Base-by-base conservation (phyloP, 1,284 basidiomycete species). In the Puccinia horiana region DNA sequence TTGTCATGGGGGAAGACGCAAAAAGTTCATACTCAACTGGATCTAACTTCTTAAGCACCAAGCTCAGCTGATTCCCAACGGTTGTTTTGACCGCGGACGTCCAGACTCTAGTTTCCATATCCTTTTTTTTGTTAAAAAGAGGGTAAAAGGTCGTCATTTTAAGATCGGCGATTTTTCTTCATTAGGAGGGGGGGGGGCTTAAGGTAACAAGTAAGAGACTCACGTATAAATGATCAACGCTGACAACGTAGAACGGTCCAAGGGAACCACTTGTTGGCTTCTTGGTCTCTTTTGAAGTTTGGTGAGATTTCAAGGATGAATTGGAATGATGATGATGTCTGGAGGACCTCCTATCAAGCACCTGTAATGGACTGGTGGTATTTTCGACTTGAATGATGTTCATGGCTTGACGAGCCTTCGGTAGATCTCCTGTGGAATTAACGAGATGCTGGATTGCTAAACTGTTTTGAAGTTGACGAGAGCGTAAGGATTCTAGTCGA, bases 91-190 rank as follows among this genome's bases (percentile, higher is more conserved):
- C 65, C 42, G 47, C 40, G 23, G 67, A 72, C 26, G 78, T 70
- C 49, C 65, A 69, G 32, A 80, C 78, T 37, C 78, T 67, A 61
- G 78, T 80, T 35, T 80, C 78, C 78, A 80, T 80, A 56, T 80
- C 78, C 78, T 80, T n/a, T 23, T 40, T 26, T 37, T 14, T 23
- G 26, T 40, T 0, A 23, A 65, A 61, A 58, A 54, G 23, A 56
- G 16, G 52, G 6, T 32, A 23, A 58, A 70, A 47, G 26, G 42
- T 23, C 8, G 35, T 37, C 5, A 29, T 0, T 18, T 14, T 18
- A 11, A 49, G 29, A 40, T 40, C 9, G 16, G 29, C n/a, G 32
- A 40, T 40, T n/a, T n/a, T 52, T 26, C 14, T 4, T 44, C n/a
- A n/a, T n/a, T n/a, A n/a, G n/a, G n/a, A n/a, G n/a, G n/a, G n/a